phyloP scores from a whole-genome alignment of 352 stramenopile species.

The Phytophthora tentaculata region DNA sequence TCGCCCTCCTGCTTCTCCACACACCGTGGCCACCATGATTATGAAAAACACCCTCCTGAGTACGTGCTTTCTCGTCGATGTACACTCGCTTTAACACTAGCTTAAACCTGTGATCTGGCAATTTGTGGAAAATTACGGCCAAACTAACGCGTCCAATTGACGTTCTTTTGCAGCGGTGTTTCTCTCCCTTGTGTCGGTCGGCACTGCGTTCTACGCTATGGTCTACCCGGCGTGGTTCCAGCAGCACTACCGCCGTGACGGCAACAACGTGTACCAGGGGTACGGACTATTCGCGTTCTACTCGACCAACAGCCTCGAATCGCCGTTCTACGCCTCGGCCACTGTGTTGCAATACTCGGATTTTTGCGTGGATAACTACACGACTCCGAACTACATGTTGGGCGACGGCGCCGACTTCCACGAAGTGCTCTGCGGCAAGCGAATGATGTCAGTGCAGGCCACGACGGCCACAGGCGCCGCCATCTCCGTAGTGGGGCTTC shows the following conservation, averaged over 20 bases:
- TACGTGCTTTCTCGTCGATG: constrained; percentile 37
- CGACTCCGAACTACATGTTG: constrained; percentile 84
- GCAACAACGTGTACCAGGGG: constrained; percentile 77
- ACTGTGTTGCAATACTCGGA: constrained; percentile 81
- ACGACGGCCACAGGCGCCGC: constrained; percentile 67
- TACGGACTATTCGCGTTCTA: constrained; percentile 87
- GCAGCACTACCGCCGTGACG: constrained; percentile 81
- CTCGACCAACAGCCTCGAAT: constrained; percentile 72
- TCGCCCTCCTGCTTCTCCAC: neutral
- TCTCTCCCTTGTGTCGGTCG: constrained; percentile 76
- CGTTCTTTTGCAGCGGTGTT: constrained; percentile 64
- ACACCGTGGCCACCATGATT: constrained; percentile 30
- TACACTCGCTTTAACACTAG: constrained; percentile 21
- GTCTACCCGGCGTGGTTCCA: constrained; percentile 88
- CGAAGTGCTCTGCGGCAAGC: constrained; percentile 70
- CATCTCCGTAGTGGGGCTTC: constrained; percentile 62
- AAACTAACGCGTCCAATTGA: neutral
- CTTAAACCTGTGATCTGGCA: constrained; percentile 3
- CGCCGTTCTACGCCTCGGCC: constrained; percentile 81
- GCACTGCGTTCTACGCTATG: constrained; percentile 81
- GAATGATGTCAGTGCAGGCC: constrained; percentile 73
- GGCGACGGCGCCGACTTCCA: constrained; percentile 78
- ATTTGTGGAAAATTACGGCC: neutral
- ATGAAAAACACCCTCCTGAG: constrained; percentile 84
- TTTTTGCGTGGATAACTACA: constrained; percentile 62